Evolutionary conservation across 768 basidiomycete genomes (phyloP), one percentile per base, ranked within the genome.

Genomic region (Russula griseocarnosa): DNA sequence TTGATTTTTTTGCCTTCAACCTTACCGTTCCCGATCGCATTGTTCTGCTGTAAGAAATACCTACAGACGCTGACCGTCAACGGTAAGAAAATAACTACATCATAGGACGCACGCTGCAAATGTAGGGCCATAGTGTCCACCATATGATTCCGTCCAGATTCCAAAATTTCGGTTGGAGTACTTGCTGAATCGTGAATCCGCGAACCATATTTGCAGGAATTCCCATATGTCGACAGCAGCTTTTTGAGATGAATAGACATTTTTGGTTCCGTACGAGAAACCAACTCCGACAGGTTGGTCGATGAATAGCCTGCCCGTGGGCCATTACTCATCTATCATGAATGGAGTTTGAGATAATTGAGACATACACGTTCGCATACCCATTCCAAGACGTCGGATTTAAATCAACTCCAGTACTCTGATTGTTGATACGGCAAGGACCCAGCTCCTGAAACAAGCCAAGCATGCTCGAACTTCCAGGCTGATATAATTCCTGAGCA

Each of bases 361-460:
- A 54, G 18, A 58, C 65, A 18, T 60, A 73, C 74, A 85, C 71
- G 66, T 85, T 85, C 0, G 79, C 78, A 80, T 72, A 69, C 79
- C 81, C 71, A 82, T 84, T 34, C 84, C 84, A 86, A 0, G 84
- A 83, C 69, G 73, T 79, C 0, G 82, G 80, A 67, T 86, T 86
- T 20, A 77, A 69, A 1, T 74, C 73, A 36, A 85, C 81, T 28
- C 75, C 71, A 4, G 74, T 76, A 36, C 93, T 92, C 1, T 85
- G 78, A 51, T 92, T 76, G 20, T 81, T 76, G 66, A 98, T 79
- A 34, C 75, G 76, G 75, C 96, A 98, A 0, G 96, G 94, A 0
- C 96, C 96, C 24, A 96, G 85, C 72, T 98, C 94, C 70, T 96
- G 92, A 18, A 98, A 79, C 26, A 97, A 82, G 13, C 95, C 95